Base-by-base conservation (phyloP, 345 rosid species). In the Litchi chinensis region DNA sequence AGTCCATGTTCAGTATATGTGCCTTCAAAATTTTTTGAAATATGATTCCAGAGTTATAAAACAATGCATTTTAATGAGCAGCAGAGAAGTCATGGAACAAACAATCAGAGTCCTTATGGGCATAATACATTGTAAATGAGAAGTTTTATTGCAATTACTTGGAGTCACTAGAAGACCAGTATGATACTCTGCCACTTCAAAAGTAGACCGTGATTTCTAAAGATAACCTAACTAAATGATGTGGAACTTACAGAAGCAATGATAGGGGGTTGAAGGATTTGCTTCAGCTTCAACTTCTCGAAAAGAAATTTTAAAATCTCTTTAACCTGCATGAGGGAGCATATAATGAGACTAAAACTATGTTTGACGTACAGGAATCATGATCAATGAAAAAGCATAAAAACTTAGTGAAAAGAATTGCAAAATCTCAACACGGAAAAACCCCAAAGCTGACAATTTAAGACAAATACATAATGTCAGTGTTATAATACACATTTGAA, bases 271-370 rank as follows among this genome's bases (percentile, higher is more conserved):
- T 94, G 98, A 85, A 94, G 88, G 73, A 94, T 89, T 89, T 93
- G 99, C 88, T 97, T 92, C 78, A 97, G 94, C 89, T 94, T 97
- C 88, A 97, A 86, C 83, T 92, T 97, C 68, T 94, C 92, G 74
- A 87, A 92, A 56, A 97, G 63, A 54, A 85, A 93, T 56, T 67
- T 82, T 10, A 92, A 83, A 80, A 97, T 12, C 54, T 70, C 76
- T 80, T 84, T 81, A 24, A 97, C 79, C 98, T 97, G 90, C 82
- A 88, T 57, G 40, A 77, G 81, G 28, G 75, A 81, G 63, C 77
- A 83, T 67, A 70, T 76, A 22, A 68, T 59, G 46, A 8, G 73
- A 65, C 65, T 46, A 16, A 79, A 66, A 60, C 56, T n/a, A 57
- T 16, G 40, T 26, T 59, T 72, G 60, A 41, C 60, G 28, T 65